These are phyloP conservation scores for Yarrowia sp. DNA, from an alignment of 805 yeast species.

Conservation along the genomic window DNA sequence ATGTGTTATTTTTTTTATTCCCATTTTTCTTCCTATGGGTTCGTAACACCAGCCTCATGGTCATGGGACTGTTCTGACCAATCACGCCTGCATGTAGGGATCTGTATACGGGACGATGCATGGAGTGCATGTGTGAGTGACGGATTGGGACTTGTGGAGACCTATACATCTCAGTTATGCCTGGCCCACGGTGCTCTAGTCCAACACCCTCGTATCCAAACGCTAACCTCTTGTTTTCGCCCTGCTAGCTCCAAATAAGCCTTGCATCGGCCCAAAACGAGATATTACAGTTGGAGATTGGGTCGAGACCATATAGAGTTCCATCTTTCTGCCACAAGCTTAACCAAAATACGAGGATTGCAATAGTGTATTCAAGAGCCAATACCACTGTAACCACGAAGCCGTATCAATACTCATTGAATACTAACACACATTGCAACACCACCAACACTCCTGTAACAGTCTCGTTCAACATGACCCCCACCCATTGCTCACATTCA, in stretches of 20 bases:
- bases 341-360: neutral
- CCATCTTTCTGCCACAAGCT: slow-evolving; percentile 11
- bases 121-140: neutral
- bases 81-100: neutral
- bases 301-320: neutral
- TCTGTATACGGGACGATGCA: slow-evolving; percentile 4
- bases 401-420: too few relatives aligned
- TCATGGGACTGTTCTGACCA: neutral
- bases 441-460: too few relatives aligned
- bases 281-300: too few relatives aligned
- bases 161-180: neutral
- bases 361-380: neutral
- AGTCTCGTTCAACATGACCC: neutral
- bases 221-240: neutral
- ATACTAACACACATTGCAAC: too few relatives aligned
- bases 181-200: too few relatives aligned
- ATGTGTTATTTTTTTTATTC: too few relatives aligned
- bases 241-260: too few relatives aligned
- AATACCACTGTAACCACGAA: too few relatives aligned
- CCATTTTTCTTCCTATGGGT: too few relatives aligned
- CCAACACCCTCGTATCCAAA: too few relatives aligned
- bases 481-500: neutral
- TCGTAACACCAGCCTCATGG: too few relatives aligned
- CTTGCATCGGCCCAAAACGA: too few relatives aligned
- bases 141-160: slow-evolving; percentile 18